These are phyloP conservation scores for Penicillium sp. DNA, from an alignment of 2,329 filamentous ascomycete genomes.

Conservation along the genomic window DNA sequence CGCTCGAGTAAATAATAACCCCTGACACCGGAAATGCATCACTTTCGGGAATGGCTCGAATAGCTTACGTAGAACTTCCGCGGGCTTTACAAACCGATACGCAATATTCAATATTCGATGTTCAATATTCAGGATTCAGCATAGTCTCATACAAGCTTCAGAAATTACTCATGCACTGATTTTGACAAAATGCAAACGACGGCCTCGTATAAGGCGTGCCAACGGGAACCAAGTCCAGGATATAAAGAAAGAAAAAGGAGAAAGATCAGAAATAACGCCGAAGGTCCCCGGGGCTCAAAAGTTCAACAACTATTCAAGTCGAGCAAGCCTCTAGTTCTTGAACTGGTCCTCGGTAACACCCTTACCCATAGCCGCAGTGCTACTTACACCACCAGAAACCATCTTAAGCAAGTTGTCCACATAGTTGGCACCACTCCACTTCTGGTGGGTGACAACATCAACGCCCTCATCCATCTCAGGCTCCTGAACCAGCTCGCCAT, in stretches of 20 bases:
- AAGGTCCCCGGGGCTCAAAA: background rate
- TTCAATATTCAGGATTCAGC: background rate
- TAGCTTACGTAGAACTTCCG: background rate
- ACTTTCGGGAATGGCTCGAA: background rate
- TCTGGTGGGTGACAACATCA: slow-evolving; percentile 98
- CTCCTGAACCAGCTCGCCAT: slow-evolving; percentile 96
- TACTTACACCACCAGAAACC: slow-evolving; percentile 89
- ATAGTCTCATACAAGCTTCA: background rate
- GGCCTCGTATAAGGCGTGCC: slow-evolving; percentile 1
- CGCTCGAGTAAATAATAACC: background rate
- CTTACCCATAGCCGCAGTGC: slow-evolving; percentile 93
- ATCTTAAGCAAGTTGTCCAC: slow-evolving; percentile 95
- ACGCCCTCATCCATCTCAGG: slow-evolving; percentile 89
- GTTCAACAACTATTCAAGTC: slow-evolving; percentile 12
- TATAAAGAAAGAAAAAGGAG: slow-evolving; percentile 2
- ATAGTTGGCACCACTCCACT: slow-evolving; percentile 95
- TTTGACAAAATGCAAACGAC: slow-evolving; percentile 12
- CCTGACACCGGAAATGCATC: background rate
- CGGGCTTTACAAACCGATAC: background rate
- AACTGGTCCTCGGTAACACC: slow-evolving; percentile 99
- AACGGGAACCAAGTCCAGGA: slow-evolving; percentile 19
- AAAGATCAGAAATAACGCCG: slow-evolving; percentile 3
- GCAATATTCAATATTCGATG: background rate
- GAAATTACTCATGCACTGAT: slow-evolving; percentile 7
- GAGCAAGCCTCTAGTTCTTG: slow-evolving; percentile 44